Evolutionary conservation across 2,329 filamentous ascomycete genomes (phyloP), one percentile per base, ranked within the genome.

Genomic region (Verticillium dahliae): DNA sequence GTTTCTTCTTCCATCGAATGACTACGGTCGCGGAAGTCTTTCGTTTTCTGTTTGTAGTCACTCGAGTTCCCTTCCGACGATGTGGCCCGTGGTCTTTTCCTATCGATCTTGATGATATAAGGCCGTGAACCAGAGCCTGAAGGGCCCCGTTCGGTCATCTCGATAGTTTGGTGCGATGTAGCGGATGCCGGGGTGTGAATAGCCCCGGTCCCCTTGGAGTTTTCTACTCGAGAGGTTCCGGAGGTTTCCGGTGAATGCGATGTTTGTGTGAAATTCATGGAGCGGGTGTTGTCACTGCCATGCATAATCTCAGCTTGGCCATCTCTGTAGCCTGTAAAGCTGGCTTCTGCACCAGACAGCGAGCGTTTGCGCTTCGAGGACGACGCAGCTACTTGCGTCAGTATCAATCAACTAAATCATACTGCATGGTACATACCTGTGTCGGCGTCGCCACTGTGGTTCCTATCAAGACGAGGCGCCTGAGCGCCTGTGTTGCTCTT

Each of bases 321-420:
- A 22, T 33, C 34, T 31, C 38, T 57, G 37, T 3, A 39, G 56
- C 56, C 35, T 27, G 56, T 27, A 2, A 22, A 34, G 27, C 31
- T 11, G 33, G 54, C 10, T 34, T 18, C 31, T 10, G 18, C 15
- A 6, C 1, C 62, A 6, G 27, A 22, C 10, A 56, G 13, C 9
- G 57, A 39, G 11, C 58, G 63, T 35, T 65, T 65, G 27, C 56
- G 62, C 13, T 35, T 45, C 34, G 22, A 10, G 31, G 27, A 31
- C 34, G 18, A 9, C 18, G 33, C 61, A 56, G 45, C 62, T 61
- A 18, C 6, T 5, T 18, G 22, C 7, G 7, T 50, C 45, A 50
- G 45, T 13, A 22, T 27, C 27, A 3, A 27, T 27, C 3, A 3
- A 27, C 18, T 22, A 27, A 27, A 27, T 27, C n/a, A n/a, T 50